phyloP scores from a whole-genome alignment of 257 asterid genomes.

The Solanum habrochaites region DNA sequence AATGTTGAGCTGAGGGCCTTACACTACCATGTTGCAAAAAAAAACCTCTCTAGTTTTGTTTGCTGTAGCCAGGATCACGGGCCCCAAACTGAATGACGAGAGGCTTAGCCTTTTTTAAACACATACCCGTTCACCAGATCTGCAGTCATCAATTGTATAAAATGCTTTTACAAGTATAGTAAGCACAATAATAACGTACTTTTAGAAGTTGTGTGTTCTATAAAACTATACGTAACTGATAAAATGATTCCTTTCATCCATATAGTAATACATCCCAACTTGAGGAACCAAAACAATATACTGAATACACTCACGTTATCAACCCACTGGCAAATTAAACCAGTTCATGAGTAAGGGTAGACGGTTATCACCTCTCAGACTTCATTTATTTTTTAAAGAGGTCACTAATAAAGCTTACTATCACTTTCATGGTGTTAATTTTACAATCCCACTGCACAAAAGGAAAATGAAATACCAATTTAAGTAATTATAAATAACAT shows the following conservation, averaged over 20 bases:
- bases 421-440: not conserved
- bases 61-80: slow-evolving; percentile 39
- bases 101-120: slow-evolving; percentile 82
- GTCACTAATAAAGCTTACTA: not conserved
- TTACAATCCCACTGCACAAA: not conserved
- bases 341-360: not conserved
- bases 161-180: not conserved
- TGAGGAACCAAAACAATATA: not conserved
- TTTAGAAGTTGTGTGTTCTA: not conserved
- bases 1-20: not conserved
- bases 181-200: not conserved
- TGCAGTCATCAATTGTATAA: slow-evolving; percentile 23
- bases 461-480: not conserved
- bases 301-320: not conserved
- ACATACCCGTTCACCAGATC: slow-evolving; percentile 70
- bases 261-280: not conserved
- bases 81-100: slow-evolving; percentile 89
- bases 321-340: not conserved
- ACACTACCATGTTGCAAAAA: not conserved
- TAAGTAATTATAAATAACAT: slow-evolving; percentile 4
- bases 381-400: not conserved
- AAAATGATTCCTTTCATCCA: not conserved
- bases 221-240: not conserved
- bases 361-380: not conserved
- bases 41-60: slow-evolving; percentile 15